Evolutionary conservation across 345 rosid genomes (phyloP), one percentile per base, ranked within the genome.

Genomic region (Pistacia atlantica): DNA sequence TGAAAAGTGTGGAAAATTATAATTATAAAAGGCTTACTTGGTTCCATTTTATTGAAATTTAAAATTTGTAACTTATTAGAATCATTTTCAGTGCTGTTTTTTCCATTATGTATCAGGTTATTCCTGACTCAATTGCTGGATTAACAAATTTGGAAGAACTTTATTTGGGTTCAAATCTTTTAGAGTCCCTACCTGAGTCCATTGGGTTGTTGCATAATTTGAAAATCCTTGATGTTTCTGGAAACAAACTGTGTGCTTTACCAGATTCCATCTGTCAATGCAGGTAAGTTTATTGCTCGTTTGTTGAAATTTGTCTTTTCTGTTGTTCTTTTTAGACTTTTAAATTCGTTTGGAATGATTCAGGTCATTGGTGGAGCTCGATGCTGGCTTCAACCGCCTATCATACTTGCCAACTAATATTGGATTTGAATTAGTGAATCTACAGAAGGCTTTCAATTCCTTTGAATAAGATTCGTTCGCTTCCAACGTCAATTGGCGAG

Each of bases 71-170:
- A 59, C 60, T 54, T 54, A 20, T 4, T 54, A 4, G 57, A n/a
- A 17, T 17, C 57, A 54, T 4, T 55, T 65, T 80, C 8, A n/a
- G 22, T 31, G 38, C 42, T 62, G 46, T 37, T 18, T 37, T 49
- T 65, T 65, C 25, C 1, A 45, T 31, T 60, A 35, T 61, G 57
- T 64, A 11, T 13, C 88, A 96, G 99, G 84, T 72, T 12, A 85
- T 96, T 76, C 98, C 98, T 57, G 97, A 96, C 76, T 93, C 99
- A 5, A 88, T 96, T 38, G 90, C 94, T 65, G 99, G 97, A n/a
- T 76, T 93, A 61, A 84, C 81, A 71, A 86, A 78, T 78, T 94
- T 96, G 49, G 94, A 91, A 78, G 95, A 91, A 83, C 93, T 96
- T 64, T 84, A 88, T 71, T 81, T 88, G 66, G 84, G 93, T 72